Conservation (phyloP, 768 basidiomycete genomes). For the Pluteus cervinus region DNA sequence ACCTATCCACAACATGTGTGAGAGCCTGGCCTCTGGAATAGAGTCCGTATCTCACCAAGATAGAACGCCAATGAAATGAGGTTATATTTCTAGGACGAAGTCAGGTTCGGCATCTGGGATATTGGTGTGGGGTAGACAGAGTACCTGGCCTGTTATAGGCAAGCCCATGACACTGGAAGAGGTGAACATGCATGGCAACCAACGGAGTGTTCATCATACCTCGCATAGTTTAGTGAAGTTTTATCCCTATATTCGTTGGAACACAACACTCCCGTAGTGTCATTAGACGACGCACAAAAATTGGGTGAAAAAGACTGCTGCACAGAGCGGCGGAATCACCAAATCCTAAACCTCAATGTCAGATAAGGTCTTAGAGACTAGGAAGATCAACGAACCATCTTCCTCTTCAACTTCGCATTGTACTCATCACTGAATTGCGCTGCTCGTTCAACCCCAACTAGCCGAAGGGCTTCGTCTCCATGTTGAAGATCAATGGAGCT, state of each 20-base stretch:
- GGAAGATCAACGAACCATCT: slow-evolving; percentile 36
- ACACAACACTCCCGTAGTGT: not conserved
- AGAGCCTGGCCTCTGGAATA: not conserved
- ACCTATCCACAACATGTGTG: slow-evolving; percentile 24
- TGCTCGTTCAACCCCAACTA: slow-evolving; percentile 49
- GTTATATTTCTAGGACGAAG: slow-evolving; percentile 50
- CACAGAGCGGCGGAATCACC: slow-evolving; percentile 48
- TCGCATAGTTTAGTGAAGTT: slow-evolving; percentile 64
- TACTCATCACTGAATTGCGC: slow-evolving; percentile 55
- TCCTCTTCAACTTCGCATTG: slow-evolving; percentile 47
- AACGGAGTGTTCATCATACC: slow-evolving; percentile 24
- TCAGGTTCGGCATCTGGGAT: not conserved
- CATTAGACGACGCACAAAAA: slow-evolving; percentile 39
- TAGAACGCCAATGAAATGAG: slow-evolving; percentile 61
- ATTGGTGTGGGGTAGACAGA: not conserved
- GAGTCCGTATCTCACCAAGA: slow-evolving; percentile 30
- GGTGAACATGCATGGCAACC: not conserved
- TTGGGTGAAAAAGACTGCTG: slow-evolving; percentile 65
- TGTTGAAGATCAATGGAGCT: slow-evolving; percentile 30
- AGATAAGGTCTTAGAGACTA: not conserved
- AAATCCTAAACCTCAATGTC: slow-evolving; percentile 37
- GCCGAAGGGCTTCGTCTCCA: slow-evolving; percentile 55
- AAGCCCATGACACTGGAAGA: slow-evolving; percentile 53
- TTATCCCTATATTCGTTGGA: slow-evolving; percentile 44
- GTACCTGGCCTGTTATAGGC: slow-evolving; percentile 55